Evolutionary conservation across 441 rosid genomes (phyloP).

Genomic region (Euphorbia corollata): DNA sequence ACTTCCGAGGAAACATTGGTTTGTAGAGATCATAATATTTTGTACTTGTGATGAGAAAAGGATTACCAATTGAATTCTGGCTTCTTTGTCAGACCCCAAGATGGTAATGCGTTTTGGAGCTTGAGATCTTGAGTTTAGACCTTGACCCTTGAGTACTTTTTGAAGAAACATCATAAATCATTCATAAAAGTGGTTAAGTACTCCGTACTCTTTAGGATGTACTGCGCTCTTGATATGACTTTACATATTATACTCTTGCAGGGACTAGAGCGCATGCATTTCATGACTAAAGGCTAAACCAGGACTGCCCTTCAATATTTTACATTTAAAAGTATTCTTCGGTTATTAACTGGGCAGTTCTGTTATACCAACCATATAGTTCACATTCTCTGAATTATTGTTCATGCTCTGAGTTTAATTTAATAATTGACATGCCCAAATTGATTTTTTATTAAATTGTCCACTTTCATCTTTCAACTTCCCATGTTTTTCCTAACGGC

Average conservation of each 20-base stretch:
- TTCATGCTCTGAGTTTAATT: not conserved
- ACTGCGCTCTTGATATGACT: not conserved
- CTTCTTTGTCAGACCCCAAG: not conserved
- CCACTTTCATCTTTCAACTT: not conserved
- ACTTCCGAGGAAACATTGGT: not conserved
- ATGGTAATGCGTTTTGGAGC: not conserved
- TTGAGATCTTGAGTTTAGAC: not conserved
- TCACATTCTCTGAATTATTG: not conserved
- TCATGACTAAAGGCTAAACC: not conserved
- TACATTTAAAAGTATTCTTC: not conserved
- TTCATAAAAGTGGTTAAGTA: not conserved
- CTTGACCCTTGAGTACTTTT: not conserved
- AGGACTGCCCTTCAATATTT: not conserved
- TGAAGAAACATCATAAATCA: not conserved
- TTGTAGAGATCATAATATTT: not conserved
- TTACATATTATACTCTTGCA: not conserved
- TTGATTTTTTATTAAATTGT: not conserved
- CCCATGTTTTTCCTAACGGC: not conserved
- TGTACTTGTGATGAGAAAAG: conserved; percentile 9
- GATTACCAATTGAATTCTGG: not conserved
- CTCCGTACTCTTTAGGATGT: not conserved
- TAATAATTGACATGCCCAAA: not conserved
- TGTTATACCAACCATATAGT: conserved; percentile 2
- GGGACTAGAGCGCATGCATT: not conserved
- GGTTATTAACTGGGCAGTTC: not conserved